phyloP scores from a whole-genome alignment of 768 basidiomycete genomes.

The Mycena olivaceomarginata region DNA sequence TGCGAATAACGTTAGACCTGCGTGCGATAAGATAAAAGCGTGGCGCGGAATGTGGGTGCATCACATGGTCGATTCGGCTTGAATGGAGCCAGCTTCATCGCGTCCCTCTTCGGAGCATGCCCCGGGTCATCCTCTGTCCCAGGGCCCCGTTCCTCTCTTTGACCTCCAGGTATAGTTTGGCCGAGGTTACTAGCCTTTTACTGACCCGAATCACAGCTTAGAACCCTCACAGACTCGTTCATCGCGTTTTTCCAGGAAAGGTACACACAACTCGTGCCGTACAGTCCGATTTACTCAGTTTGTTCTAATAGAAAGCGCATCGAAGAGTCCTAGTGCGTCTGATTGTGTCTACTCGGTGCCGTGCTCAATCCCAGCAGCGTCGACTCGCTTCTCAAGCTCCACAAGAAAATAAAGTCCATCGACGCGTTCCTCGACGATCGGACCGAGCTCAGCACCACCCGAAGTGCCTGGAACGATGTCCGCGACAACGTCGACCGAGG shows the following conservation, averaged over 20 bases:
- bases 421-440: constrained; percentile 87
- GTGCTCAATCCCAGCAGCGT: constrained; percentile 66
- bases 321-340: constrained; percentile 88
- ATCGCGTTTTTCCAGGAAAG: constrained; percentile 91
- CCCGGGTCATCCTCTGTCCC: constrained; percentile 57
- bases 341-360: neutral
- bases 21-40: neutral
- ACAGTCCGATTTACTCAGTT: constrained; percentile 45
- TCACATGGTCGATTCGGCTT: neutral
- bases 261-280: constrained; percentile 59
- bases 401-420: constrained; percentile 80
- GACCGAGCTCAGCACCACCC: constrained; percentile 75
- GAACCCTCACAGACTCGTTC: constrained; percentile 83
- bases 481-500: constrained; percentile 92
- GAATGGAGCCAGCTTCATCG: neutral
- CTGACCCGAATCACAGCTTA: too few relatives aligned
- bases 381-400: constrained; percentile 83
- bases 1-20: neutral
- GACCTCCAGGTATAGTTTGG: constrained; percentile 67
- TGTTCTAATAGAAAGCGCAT: constrained; percentile 78
- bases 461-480: constrained; percentile 89
- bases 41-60: neutral
- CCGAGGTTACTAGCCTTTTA: too few relatives aligned
- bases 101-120: constrained; percentile 16
- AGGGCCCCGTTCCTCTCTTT: constrained; percentile 82